Evolutionary conservation across 2,329 filamentous ascomycete species (phyloP), one percentile per base, ranked within the genome.

Genomic region (Lachnellula cervina): DNA sequence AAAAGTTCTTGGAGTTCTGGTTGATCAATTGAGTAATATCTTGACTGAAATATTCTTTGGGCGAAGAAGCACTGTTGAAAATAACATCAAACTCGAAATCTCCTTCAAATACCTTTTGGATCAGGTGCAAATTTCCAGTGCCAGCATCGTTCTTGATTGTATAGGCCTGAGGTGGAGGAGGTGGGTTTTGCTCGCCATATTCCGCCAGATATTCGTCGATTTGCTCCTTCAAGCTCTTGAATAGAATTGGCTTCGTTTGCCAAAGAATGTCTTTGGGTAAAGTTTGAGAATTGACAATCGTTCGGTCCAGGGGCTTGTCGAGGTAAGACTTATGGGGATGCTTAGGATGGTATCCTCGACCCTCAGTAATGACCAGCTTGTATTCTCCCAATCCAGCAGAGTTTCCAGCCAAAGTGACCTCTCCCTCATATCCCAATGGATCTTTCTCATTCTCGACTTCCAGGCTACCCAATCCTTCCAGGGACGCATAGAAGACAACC

Each of bases 21-120:
- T 84, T 77, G 63, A 96, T 87, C 64, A 88, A 81, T 51, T 83
- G 74, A 1, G 86, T 88, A 16, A 97, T 72, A 58, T 87, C 83
- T 42, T 87, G 80, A 54, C 78, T 78, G 5, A 74, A 79, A 37
- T 82, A 62, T 17, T 80, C 77, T 62, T 77, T 76, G 32, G 75
- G 51, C 4, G 85, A 81, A 17, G 89, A 92, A 14, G 76, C 84
- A 57, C 92, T 96, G 4, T 89, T 90, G 75, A 91, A 97, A 49
- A 97, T 78, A 52, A 97, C 79, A 69, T 97, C 94, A 64, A 97
- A 97, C 76, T 92, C 90, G 67, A 97, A 99, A 1, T 86, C 72
- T 1, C 94, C 93, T 65, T 92, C 82, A 65, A 96, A 97, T 2
- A 91, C 83, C 74, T 96, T 97, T 72, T 99, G 90, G 16, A 97